phyloP scores from a whole-genome alignment of 2,329 filamentous ascomycete species.

The Aspergillus brunneoviolaceus region DNA sequence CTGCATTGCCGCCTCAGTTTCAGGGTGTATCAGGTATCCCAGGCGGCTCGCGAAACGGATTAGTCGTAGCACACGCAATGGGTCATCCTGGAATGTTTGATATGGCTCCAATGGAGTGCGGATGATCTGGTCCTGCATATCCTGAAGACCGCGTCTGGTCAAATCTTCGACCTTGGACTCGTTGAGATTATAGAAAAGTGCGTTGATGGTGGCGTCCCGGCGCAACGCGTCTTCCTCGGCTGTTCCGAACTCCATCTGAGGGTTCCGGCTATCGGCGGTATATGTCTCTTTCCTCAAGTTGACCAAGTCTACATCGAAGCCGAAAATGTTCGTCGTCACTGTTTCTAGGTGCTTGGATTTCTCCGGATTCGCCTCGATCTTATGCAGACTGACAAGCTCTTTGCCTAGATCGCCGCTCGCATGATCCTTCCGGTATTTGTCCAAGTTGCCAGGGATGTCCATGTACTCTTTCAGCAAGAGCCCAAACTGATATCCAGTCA shows the following conservation, averaged over 20 bases:
- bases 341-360: conserved; percentile 97
- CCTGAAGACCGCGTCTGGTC: conserved; percentile 68
- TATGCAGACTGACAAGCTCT: conserved; percentile 75
- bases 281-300: conserved; percentile 93
- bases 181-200: conserved; percentile 91
- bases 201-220: conserved; percentile 90
- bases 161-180: conserved; percentile 80
- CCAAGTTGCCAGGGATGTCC: conserved; percentile 38
- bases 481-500: conserved; percentile 52
- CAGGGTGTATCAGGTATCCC: conserved; percentile 71
- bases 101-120: conserved; percentile 83
- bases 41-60: conserved; percentile 88
- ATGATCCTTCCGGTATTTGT: conserved; percentile 48
- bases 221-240: conserved; percentile 85
- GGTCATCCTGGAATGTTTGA: conserved; percentile 93
- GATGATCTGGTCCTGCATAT: conserved; percentile 72
- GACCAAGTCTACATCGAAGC: conserved; percentile 88
- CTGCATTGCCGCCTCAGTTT: conserved; percentile 71
- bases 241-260: conserved; percentile 89
- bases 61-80: conserved; percentile 78
- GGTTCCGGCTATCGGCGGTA: conserved; percentile 82
- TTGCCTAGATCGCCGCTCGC: conserved; percentile 54
- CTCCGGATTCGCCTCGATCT: conserved; percentile 87
- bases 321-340: conserved; percentile 79
- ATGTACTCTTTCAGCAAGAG: conserved; percentile 45